phyloP scores from a whole-genome alignment of 371 early-diverging fungal genomes.

The Polyrhizophydium stewartii region DNA sequence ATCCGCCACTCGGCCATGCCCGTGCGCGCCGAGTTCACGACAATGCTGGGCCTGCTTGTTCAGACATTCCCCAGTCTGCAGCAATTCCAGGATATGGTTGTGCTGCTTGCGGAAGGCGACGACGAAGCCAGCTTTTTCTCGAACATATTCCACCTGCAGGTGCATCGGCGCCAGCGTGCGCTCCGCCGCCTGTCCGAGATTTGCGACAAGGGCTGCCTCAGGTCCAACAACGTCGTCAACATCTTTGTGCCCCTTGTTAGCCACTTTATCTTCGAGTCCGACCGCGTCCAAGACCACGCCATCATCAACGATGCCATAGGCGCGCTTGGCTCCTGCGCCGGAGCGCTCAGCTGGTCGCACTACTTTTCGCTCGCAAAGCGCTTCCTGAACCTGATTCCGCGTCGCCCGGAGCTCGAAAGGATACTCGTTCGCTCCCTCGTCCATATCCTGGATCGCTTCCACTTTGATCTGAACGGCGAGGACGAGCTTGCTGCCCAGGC shows the following conservation, averaged over 20 bases:
- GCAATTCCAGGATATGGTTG: constrained; percentile 63
- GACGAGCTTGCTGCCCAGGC: too few relatives aligned
- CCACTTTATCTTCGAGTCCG: constrained; percentile 77
- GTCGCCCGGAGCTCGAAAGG: constrained; percentile 66
- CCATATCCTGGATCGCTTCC: constrained; percentile 82
- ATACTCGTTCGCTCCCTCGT: constrained; percentile 72
- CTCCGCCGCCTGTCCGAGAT: constrained; percentile 66
- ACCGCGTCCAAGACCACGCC: constrained; percentile 62
- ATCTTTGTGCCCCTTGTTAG: constrained; percentile 83
- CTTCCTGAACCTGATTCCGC: constrained; percentile 64
- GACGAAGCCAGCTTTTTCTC: constrained; percentile 86
- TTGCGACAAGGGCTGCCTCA: constrained; percentile 16
- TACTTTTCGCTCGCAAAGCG: constrained; percentile 72
- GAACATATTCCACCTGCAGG: constrained; percentile 91
- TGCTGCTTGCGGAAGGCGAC: constrained; percentile 60
- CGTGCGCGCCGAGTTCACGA: constrained; percentile 69
- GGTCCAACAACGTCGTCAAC: constrained; percentile 55
- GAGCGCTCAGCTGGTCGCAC: constrained; percentile 71
- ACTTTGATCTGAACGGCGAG: constrained; percentile 62
- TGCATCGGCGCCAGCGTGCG: constrained; percentile 85
- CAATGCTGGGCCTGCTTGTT: constrained; percentile 60
- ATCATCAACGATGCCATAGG: constrained; percentile 74
- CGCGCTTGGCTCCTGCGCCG: constrained; percentile 66
- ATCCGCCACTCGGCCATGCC: constrained; percentile 53
- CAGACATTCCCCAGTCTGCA: constrained; percentile 53